Evolutionary conservation across 2,329 filamentous ascomycete genomes (phyloP).

Genomic region (Pestalotiopsis sp.): DNA sequence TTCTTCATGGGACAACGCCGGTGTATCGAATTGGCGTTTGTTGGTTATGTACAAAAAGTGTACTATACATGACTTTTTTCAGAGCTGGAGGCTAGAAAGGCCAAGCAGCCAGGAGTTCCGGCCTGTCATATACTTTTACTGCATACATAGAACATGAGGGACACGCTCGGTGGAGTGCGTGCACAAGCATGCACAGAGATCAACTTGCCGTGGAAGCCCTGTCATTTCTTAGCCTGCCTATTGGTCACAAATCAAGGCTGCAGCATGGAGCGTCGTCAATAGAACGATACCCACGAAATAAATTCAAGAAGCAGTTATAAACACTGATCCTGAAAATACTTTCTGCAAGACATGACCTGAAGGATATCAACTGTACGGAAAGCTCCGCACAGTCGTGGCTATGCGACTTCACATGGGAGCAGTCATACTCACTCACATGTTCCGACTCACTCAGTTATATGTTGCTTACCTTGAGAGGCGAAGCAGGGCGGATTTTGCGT

Average conservation of each 20-base stretch:
- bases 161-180: not conserved
- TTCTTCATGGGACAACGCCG: not conserved
- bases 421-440: too few species aligned
- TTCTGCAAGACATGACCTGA: not conserved
- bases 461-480: too few species aligned
- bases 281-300: not conserved
- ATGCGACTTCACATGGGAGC: too few species aligned
- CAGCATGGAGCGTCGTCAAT: not conserved
- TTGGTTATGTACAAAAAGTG: slow-evolving; percentile 7
- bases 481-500: too few species aligned
- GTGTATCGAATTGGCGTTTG: not conserved
- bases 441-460: too few species aligned
- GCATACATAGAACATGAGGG: not conserved
- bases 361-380: too few species aligned
- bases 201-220: not conserved
- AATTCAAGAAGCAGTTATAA: not conserved
- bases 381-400: too few species aligned
- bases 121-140: not conserved
- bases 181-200: not conserved
- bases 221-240: not conserved
- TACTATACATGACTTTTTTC: not conserved
- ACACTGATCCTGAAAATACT: not conserved
- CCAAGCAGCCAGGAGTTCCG: not conserved
- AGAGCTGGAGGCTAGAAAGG: not conserved
- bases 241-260: not conserved